Evolutionary conservation across 1,284 basidiomycete species (phyloP), one percentile per base, ranked within the genome.

Genomic region (Blastosporella zonata): DNA sequence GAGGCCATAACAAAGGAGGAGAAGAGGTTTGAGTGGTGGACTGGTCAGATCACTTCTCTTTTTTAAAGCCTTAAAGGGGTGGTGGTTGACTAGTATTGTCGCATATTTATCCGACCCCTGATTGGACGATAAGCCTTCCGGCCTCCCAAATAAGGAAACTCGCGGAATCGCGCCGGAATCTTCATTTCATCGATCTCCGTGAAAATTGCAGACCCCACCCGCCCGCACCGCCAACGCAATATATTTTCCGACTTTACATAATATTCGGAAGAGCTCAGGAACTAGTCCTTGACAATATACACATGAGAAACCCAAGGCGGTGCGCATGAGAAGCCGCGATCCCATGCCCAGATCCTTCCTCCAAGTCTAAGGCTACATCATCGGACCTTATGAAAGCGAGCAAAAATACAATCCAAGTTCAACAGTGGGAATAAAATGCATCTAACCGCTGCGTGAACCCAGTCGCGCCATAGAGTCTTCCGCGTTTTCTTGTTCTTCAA

Each of bases 401-500:
- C n/a, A 58, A 58, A 51, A 56, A 53, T 48, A 58, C 36, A 55
- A 21, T 42, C 22, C 36, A 47, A 27, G 40, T 36, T 57, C 50
- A 53, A 58, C 40, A 52, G 46, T 23, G 36, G 55, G 59, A 57
- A 53, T 46, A 41, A 50, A 48, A 55, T 43, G 46, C 22, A 17
- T 65, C 78, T 81, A 79, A 77, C 82, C 81, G 55, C 70, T 77
- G 63, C 82, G 74, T 59, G 81, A 82, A 29, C 84, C 85, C 54
- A 90, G 69, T 53, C 88, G 78, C 34, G 82, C 83, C 67, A 90
- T 80, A 23, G 82, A 79, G 63, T 90, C 88, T 60, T 90, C 87
- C 23, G 82, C 76, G 56, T 82, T 85, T 65, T 90, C 87, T 64
- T 90, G 87, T 57, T 90, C 87, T 62, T 90, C 87, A 34, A 87